Evolutionary conservation across 1,284 basidiomycete species (phyloP), one percentile per base, ranked within the genome.

Genomic region (Mycena citricolor): DNA sequence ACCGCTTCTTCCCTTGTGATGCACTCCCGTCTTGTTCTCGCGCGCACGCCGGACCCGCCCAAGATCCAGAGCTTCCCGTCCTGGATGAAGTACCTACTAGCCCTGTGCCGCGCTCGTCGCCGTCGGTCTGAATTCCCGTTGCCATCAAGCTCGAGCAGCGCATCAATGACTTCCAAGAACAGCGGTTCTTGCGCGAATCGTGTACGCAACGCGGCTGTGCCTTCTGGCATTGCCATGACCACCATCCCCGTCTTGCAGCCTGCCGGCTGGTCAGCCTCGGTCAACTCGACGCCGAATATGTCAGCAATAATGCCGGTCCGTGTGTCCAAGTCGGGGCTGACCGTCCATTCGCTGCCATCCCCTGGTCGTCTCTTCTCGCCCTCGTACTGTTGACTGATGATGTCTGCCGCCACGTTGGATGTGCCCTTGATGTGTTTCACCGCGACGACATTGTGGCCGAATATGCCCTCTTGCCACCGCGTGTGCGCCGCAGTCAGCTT

Each of bases 331-430:
- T 66, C 64, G 28, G 55, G 49, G 2, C 41, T 38, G 1, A 66
- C 61, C 1, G 56, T 57, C 61, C 63, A 67, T 22, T 61, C 57
- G 38, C 59, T 55, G 1, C 66, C 62, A 31, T 71, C 60, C 0
- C 57, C 63, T 16, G 34, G 19, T 4, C 10, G 31, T 16, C 49
- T 42, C 7, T 35, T 32, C 16, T 8, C 19, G 5, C 39, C 53
- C 23, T 56, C 56, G n/a, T 41, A 42, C 32, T 47, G 26, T 7
- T 55, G 35, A 31, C 62, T 63, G 3, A 65, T 25, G 0, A 53
- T 61, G 35, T 66, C 61, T 8, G 57, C 52, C 0, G 42, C 61
- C 2, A 55, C 30, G 33, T 62, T 64, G 0, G 39, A 25, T 4
- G 12, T 23, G 2, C 61, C 63, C 13, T 59, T 58, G 1, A 52